Base-by-base conservation (phyloP, 306 rosid genomes). In the Pterocarpus santalinus region DNA sequence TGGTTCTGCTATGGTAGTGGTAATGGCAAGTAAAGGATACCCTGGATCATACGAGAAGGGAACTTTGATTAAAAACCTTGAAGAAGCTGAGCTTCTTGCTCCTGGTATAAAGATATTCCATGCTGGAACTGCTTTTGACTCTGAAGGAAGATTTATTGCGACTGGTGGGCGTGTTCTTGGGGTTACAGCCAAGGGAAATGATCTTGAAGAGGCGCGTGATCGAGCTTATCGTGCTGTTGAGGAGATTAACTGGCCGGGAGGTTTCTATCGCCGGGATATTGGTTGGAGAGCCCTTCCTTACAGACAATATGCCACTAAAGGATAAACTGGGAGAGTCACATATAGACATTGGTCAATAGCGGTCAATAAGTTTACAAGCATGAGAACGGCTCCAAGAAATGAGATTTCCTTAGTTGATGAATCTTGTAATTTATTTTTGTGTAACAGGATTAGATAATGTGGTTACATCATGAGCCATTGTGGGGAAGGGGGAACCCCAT, bases 11-110 rank as follows among this genome's bases (percentile, higher is more conserved):
- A 90, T 95, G 97, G 97, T 95, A 61, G 99, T 95, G 67, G 99
- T 95, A 75, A 90, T 95, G 99, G 99, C 99, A 75, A 93, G 97
- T 87, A 88, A 90, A 4, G 99, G 99, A 43, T 95, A 95, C 80
- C 98, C 98, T 0, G 97, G 94, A 62, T 38, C 93, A 34, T 95
- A 93, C n/a, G 86, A 89, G 91, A 93, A 95, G 87, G 99, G 98
- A 79, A 89, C 97, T 39, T 76, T 92, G 74, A 93, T 95, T 63
- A 71, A 56, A 69, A 92, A 92, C 89, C 90, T 95, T 34, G 94
- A 93, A 72, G 90, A 90, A 75, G 97, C 98, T 4, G 97, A 93
- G 87, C 51, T 75, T 77, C 89, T 86, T 79, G 92, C 91, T 75
- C 90, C 94, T 17, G 88, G 89, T 71, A 85, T 93, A 57, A 90